phyloP scores from a whole-genome alignment of 2,329 filamentous ascomycete genomes.

The Neophaeococcomyces mojaviensis region DNA sequence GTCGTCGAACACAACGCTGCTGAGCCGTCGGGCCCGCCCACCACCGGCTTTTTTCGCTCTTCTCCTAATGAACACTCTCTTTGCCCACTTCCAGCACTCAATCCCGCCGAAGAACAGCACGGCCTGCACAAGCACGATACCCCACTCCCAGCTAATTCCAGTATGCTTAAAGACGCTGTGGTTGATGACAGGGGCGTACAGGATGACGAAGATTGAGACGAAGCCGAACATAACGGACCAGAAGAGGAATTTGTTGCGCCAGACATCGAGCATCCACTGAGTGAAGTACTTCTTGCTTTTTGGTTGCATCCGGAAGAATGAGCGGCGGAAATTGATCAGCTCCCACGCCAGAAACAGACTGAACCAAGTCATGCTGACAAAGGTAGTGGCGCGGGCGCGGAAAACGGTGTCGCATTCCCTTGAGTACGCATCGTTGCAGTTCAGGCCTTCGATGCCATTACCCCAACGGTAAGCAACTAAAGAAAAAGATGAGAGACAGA shows the following conservation, averaged over 20 bases:
- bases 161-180: conserved; percentile 58
- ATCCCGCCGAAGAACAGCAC: conserved; percentile 57
- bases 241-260: conserved; percentile 63
- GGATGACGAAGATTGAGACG: conserved; percentile 40
- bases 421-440: conserved; percentile 54
- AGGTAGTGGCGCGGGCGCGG: conserved; percentile 66
- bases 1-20: conserved; percentile 9
- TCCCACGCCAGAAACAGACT: conserved; percentile 72
- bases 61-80: conserved; percentile 49
- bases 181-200: conserved; percentile 62
- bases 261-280: conserved; percentile 57
- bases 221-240: conserved; percentile 53
- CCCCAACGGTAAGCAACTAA: conserved; percentile 33
- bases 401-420: conserved; percentile 55
- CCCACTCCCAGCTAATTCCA: conserved; percentile 64
- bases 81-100: conserved; percentile 61
- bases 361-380: conserved; percentile 67
- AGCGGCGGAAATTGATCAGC: conserved; percentile 63
- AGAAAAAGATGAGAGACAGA: conserved; percentile 34
- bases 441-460: conserved; percentile 42
- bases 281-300: conserved; percentile 51
- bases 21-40: conserved; percentile 7
- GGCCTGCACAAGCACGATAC: conserved; percentile 54
- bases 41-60: conserved; percentile 15
- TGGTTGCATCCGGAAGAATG: conserved; percentile 53